Base-by-base conservation (phyloP, 169 alveolate species). In the Cryptosporidium muris region DNA sequence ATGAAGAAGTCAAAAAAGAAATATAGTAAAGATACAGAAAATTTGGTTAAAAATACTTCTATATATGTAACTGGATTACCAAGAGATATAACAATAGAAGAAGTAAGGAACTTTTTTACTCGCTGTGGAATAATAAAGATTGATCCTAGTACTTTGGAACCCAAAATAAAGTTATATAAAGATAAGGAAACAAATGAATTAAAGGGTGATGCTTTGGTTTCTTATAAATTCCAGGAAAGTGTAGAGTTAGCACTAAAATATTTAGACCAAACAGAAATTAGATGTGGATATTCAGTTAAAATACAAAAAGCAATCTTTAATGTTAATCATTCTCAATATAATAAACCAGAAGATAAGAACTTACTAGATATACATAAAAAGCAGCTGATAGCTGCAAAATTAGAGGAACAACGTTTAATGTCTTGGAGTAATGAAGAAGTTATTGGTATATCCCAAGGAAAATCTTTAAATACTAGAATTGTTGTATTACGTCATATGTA, bases 141-240 rank as follows among this genome's bases (percentile, higher is more conserved):
- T n/a, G 93, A 92, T 65, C 95, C 94, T n/a, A 65, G 65, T 45
- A 91, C 94, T 11, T 80, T 91, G 3, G 43, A 81, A 64, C 90
- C 92, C 14, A 81, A 66, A 56, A 89, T 92, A 25, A 94, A 93
- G 65, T 80, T 94, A 1, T 94, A 94, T 64, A 80, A 25, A 49
- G 91, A 91, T 80, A 80, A 80, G 14, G 49, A 81, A 16, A 74
- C 67, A 8, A 92, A 92, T 0, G 74, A 67, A 25, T 89, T 88
- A 16, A 90, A 93, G 58, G 97, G 97, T 25, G 95, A 94, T 82
- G 95, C 94, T 2, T 74, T 91, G n/a, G 91, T 94, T 9, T 90
- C 93, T 2, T 94, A 85, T 67, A 91, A 90, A 43, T 90, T 82
- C 81, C 89, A 64, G 14, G 96, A 94, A 80, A 82, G 93, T 52